Base-by-base conservation (phyloP, 805 yeast species). In the Metschnikowia lochheadii region DNA sequence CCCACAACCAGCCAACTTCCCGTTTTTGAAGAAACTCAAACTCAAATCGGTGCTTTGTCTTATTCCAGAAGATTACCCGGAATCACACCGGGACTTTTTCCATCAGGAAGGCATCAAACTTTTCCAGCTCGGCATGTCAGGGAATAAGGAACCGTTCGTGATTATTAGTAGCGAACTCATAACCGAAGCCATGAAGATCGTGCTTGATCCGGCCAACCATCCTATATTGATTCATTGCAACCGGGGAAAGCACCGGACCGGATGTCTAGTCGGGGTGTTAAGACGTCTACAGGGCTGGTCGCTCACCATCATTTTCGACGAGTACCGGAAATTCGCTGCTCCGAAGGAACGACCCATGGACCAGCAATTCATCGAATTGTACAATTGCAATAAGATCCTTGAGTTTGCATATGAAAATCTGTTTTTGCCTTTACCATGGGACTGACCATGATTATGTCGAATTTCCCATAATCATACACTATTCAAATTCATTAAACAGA, bases 341-440 rank as follows among this genome's bases (percentile, higher is more conserved):
- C 99, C 99, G 8, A 94, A 94, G 67, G 94, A 90, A 50, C 77
- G 99, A 56, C 96, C 97, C 14, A 76, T 94, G 73, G 99, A 94
- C 69, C 97, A 90, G 66, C 97, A 92, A 65, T 87, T 92, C 61
- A 92, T 92, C 52, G 99, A 94, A 69, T 75, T 89, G 75, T 92
- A 87, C 64, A 85, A 90, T 60, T 87, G 83, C 46, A 63, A 70
- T 4, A 84, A 80, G 49, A 80, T 87, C n/a, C 75, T 73, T 14
- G 66, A 75, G 41, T 77, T 73, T 56, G 90, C 90, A 5, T 58
- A 61, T 5, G 64, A 73, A 37, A 70, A 76, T 38, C 65, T 74
- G 7, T 81, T 90, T 80, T 66, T 89, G 49, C 95, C 96, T 6
- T 64, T 89, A 48, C 64, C 68, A 52, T 88, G 96, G 96, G 73